Conservation (phyloP, 352 stramenopile genomes). For the Thalassiosira mediterranea region DNA sequence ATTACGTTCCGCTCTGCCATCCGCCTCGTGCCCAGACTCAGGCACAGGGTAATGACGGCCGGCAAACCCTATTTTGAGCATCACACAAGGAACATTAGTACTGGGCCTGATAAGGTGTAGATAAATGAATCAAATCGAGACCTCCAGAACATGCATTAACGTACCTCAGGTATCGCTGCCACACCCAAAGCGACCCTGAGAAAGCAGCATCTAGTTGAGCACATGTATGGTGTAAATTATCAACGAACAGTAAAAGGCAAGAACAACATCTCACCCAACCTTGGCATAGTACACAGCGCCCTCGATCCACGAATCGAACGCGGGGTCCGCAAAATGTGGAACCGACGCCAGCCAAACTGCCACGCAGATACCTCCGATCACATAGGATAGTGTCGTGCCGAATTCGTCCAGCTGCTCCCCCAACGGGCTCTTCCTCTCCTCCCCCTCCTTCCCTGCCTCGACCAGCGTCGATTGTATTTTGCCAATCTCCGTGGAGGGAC, state of each 20-base stretch:
- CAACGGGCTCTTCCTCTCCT: conserved; percentile 89
- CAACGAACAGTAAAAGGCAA: too few species aligned
- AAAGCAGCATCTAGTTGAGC: too few species aligned
- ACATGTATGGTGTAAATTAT: too few species aligned
- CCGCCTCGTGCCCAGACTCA: conserved; percentile 90
- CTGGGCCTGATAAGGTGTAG: too few species aligned
- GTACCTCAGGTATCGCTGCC: conserved; percentile 96
- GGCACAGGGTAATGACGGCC: conserved; percentile 93
- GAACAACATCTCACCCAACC: too few species aligned
- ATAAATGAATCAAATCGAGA: too few species aligned
- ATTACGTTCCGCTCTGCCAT: conserved; percentile 95
- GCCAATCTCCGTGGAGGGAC: conserved; percentile 97
- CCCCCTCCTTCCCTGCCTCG: conserved; percentile 89
- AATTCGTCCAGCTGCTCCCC: conserved; percentile 97
- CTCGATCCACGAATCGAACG: conserved; percentile 88
- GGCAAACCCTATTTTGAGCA: too few species aligned
- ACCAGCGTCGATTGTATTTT: conserved; percentile 84
- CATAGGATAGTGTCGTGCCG: conserved; percentile 90
- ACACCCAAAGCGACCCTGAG: conserved; percentile 95
- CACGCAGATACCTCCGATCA: conserved; percentile 95
- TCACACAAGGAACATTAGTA: too few species aligned
- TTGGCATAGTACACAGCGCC: conserved; percentile 98
- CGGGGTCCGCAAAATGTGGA: conserved; percentile 89
- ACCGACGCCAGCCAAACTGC: conserved; percentile 95
- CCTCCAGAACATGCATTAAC: too few species aligned